A percentile compares a stretch with the other conserved stretches of the same genome.
These are phyloP conservation scores for Pyrus pyrifolia DNA, from an alignment of 306 rosid genomes.

Conservation along the genomic window DNA sequence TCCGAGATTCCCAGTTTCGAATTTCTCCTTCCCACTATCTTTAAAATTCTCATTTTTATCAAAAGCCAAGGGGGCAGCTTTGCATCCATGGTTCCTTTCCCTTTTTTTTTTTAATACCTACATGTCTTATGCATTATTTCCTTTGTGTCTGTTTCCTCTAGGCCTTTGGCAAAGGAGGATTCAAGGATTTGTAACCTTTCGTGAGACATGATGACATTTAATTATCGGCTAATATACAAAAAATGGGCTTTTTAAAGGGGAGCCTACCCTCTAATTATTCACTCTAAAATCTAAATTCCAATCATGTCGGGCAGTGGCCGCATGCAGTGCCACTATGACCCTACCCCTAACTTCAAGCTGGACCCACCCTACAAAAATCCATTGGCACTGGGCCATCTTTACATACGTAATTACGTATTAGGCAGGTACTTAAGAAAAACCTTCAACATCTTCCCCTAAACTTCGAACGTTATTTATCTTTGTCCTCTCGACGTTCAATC, in stretches of 20 bases:
- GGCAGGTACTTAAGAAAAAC: not conserved
- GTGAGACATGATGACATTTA: conserved; percentile 44
- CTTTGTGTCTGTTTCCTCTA: not conserved
- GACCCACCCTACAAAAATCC: not conserved
- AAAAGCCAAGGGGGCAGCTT: not conserved
- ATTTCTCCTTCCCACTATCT: not conserved
- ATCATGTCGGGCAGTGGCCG: conserved; percentile 49
- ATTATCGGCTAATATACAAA: conserved; percentile 38
- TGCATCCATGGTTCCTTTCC: not conserved
- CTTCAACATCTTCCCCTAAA: too few species aligned
- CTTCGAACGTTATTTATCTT: too few species aligned
- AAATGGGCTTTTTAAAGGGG: conserved; percentile 38
- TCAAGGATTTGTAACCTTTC: conserved; percentile 22
- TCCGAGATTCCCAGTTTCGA: too few species aligned
- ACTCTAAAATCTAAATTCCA: conserved; percentile 28
- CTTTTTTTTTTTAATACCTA: not conserved
- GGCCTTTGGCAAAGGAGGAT: conserved; percentile 9
- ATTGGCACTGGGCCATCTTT: not conserved
- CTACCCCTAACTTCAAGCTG: conserved; percentile 3
- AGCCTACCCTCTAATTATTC: conserved; percentile 12
- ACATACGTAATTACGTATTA: not conserved
- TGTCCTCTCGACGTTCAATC: too few species aligned
- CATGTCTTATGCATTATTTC: not conserved
- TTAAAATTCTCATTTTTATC: not conserved
- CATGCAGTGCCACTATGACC: conserved; percentile 30